These are phyloP conservation scores for Ustilago trichophora DNA, from an alignment of 1,284 basidiomycete species.

Conservation along the genomic window DNA sequence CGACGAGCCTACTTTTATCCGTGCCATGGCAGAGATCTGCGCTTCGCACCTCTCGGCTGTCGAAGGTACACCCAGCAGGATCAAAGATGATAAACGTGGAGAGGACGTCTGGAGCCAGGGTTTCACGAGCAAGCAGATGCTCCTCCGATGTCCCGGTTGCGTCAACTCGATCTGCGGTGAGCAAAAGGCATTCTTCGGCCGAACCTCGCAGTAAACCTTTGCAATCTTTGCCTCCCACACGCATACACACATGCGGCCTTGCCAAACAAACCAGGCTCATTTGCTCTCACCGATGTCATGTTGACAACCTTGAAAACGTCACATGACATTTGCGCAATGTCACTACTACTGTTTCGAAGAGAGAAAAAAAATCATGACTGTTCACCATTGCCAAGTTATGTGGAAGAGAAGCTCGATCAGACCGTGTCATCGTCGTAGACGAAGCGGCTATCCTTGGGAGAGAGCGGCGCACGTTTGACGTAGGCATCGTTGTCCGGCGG, in stretches of 20 bases:
- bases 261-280: too few relatives aligned
- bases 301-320: not conserved
- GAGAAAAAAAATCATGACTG: too few relatives aligned
- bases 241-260: too few relatives aligned
- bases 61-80: conserved; percentile 27
- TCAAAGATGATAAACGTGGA: conserved; percentile 28
- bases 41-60: conserved; percentile 75
- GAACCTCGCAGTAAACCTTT: conserved; percentile 17
- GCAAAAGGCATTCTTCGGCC: conserved; percentile 84
- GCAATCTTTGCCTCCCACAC: too few relatives aligned
- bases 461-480: conserved; percentile 55
- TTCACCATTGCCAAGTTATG: not conserved
- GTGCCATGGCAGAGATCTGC: conserved; percentile 93
- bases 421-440: conserved; percentile 53
- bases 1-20: conserved; percentile 94
- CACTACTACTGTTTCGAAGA: not conserved
- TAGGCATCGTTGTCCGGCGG: conserved; percentile 63
- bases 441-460: conserved; percentile 55
- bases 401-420: conserved; percentile 12
- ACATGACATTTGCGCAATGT: not conserved
- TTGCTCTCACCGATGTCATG: not conserved
- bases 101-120: conserved; percentile 60
- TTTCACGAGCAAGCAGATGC: conserved; percentile 79
- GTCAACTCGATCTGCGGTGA: conserved; percentile 84
- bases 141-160: conserved; percentile 90